Evolutionary conservation across 2,329 filamentous ascomycete genomes (phyloP).

Genomic region (Penicillium oxalicum): DNA sequence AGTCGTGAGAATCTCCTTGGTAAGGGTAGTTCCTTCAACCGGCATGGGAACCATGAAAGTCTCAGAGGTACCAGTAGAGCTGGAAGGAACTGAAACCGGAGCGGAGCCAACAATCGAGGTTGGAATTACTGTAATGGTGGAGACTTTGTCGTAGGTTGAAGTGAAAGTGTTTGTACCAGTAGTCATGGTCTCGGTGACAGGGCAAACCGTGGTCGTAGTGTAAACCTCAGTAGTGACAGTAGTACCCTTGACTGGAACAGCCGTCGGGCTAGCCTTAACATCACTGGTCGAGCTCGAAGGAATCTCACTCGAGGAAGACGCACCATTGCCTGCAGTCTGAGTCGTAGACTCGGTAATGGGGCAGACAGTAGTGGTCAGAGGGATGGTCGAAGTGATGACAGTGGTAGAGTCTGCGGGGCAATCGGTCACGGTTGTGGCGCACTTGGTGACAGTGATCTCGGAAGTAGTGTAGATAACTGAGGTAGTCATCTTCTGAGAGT

Average conservation of each 20-base stretch:
- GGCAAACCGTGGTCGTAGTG: conserved; percentile 5
- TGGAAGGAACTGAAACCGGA: neutral
- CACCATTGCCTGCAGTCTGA: neutral
- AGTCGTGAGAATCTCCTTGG: neutral
- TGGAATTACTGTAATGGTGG: conserved; percentile 3
- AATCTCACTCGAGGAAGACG: too few species aligned
- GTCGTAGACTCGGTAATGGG: neutral
- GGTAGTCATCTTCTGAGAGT: conserved; percentile 24
- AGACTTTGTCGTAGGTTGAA: conserved; percentile 3
- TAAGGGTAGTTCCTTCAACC: conserved; percentile 1
- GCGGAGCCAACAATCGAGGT: neutral
- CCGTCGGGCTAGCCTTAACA: neutral
- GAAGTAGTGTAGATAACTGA: conserved; percentile 37
- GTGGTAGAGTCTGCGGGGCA: conserved; percentile 48
- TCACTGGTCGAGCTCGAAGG: too few species aligned
- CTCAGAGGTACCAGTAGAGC: neutral
- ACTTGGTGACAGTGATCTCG: conserved; percentile 37
- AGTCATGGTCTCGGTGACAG: conserved; percentile 2
- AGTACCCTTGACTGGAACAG: neutral
- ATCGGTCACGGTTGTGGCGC: conserved; percentile 38
- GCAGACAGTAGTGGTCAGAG: conserved; percentile 25
- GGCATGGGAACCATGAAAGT: neutral
- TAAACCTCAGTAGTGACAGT: conserved; percentile 1
- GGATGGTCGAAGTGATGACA: conserved; percentile 52
- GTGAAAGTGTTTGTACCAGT: neutral